These are phyloP conservation scores for Dothiorella sarmentorum DNA, from an alignment of 2,329 filamentous ascomycete genomes.

Conservation along the genomic window DNA sequence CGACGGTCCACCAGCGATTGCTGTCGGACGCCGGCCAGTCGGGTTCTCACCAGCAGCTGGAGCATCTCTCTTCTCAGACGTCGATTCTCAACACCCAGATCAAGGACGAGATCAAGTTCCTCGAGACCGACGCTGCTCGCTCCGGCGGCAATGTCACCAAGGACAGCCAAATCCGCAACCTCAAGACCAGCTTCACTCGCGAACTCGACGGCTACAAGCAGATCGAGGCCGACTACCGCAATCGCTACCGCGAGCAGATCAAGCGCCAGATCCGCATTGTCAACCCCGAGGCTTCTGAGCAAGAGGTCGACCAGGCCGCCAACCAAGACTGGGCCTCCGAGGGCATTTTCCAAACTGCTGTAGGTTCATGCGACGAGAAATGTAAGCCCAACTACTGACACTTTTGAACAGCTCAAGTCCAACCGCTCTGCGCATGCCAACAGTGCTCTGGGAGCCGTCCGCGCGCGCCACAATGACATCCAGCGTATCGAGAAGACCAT, in stretches of 20 bases:
- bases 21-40: constrained; percentile 60
- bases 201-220: constrained; percentile 67
- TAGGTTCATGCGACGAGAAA: constrained; percentile 43
- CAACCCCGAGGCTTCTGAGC: constrained; percentile 73
- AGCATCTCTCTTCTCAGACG: constrained; percentile 66
- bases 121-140: constrained; percentile 67
- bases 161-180: constrained; percentile 63
- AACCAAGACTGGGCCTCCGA: constrained; percentile 72
- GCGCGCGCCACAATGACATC: constrained; percentile 79
- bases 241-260: constrained; percentile 73
- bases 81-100: constrained; percentile 71
- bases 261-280: constrained; percentile 77
- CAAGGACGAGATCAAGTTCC: constrained; percentile 72
- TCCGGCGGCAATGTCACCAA: constrained; percentile 64
- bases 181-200: constrained; percentile 70
- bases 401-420: constrained; percentile 59
- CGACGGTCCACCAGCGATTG: constrained; percentile 67
- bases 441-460: constrained; percentile 72
- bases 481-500: constrained; percentile 76
- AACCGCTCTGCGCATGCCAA: constrained; percentile 72
- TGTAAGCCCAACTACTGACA: constrained; percentile 2
- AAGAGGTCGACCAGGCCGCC: constrained; percentile 66
- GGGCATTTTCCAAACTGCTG: constrained; percentile 78
- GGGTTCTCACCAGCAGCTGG: constrained; percentile 53
- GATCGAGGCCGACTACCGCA: constrained; percentile 68